Evolutionary conservation across 495 filamentous ascomycete species (phyloP), one percentile per base, ranked within the genome.

Genomic region (Penicillium chermesinum): DNA sequence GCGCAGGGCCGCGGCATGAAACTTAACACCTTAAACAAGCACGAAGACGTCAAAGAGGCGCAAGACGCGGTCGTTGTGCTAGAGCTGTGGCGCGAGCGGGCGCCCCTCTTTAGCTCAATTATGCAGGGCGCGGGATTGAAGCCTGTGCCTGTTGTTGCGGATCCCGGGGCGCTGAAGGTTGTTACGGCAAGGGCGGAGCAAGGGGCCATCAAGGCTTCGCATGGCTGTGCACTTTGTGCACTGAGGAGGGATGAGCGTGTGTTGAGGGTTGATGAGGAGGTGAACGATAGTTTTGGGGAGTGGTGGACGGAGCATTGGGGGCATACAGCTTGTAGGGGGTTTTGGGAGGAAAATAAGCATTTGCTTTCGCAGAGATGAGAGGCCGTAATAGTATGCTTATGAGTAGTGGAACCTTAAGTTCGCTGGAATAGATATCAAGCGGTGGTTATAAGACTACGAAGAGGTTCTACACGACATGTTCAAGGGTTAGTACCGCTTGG

Each of bases 241-340:
- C 68, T 97, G 52, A 90, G 83, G 67, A 71, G 91, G 54, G 87
- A 94, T 37, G 93, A 98, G 70, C 74, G 91, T 30, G 70, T 96
- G 15, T 62, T 72, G 2, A 82, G 78, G 53, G 72, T 95, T 21
- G 91, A 96, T 64, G 72, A 83, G 33, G 52, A 41, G 20, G 84
- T 94, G 15, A 80, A 88, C 52, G 93, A 96, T 69, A 89, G 83
- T 64, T 91, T 95, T 71, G 88, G 88, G 33, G 90, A 96, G 66
- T 96, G 89, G 89, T 98, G 93, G 93, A 75, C 85, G 12, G 87
- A 94, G 30, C 84, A 91, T 65, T 94, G 89, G 89, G 84, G 86
- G 36, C 86, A 95, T 70, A 67, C 82, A 13, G 79, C 79, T 44
- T 98, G 93, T 65, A 77, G 78, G 58, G 79, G 78, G 46, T 96